Conservation (phyloP, 1,284 basidiomycete species). For the Tilletia indica region DNA sequence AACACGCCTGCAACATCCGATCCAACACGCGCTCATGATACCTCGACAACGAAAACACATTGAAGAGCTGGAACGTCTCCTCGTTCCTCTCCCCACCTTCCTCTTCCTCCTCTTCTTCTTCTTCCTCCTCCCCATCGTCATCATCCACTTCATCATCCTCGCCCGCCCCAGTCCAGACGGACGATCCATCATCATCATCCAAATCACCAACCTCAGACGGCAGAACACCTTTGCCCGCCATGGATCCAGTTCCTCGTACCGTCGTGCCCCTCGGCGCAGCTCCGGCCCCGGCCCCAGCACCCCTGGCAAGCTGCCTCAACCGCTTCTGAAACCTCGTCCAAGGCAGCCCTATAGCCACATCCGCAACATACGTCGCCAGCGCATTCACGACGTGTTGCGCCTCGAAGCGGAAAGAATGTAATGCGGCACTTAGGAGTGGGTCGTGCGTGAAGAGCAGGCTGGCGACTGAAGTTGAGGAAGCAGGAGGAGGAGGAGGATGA, state of each 20-base stretch:
- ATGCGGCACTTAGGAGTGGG: background rate
- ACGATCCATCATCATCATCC: background rate
- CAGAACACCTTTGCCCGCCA: constrained; percentile 13
- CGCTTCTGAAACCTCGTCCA: constrained; percentile 26
- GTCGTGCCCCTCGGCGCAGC: background rate
- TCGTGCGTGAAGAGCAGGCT: too few species aligned
- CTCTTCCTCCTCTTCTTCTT: constrained; percentile 26
- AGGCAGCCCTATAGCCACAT: constrained; percentile 30
- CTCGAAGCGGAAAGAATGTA: constrained; percentile 24
- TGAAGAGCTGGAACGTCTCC: constrained; percentile 31
- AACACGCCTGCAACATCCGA: constrained; percentile 36
- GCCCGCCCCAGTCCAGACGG: too few species aligned
- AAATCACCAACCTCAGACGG: background rate
- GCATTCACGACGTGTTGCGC: constrained; percentile 21
- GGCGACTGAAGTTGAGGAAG: too few species aligned
- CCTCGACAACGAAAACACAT: constrained; percentile 39
- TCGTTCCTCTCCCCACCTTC: background rate
- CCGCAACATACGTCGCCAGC: constrained; percentile 25
- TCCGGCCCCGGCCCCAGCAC: constrained; percentile 16
- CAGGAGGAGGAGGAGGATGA: background rate
- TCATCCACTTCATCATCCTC: constrained; percentile 23
- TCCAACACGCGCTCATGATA: constrained; percentile 41
- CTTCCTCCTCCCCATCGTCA: constrained; percentile 28
- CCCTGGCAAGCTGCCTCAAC: constrained; percentile 27
- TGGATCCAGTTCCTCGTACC: background rate